phyloP scores from a whole-genome alignment of 169 alveolate species.

The Plasmodium falciparum region DNA sequence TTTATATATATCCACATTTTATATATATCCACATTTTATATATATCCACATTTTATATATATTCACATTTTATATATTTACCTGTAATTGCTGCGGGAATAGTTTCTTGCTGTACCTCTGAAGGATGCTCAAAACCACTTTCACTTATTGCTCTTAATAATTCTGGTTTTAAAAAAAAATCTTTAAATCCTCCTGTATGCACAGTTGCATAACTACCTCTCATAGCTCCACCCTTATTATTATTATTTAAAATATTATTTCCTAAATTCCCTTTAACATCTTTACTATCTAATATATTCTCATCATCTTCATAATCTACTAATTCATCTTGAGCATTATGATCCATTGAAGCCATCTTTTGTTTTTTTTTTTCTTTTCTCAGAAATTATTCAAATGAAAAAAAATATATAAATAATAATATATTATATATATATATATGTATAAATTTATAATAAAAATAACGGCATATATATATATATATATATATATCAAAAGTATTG shows the following conservation, averaged over 20 bases:
- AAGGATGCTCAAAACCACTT: slow-evolving; percentile 99
- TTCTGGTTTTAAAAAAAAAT: slow-evolving; percentile 97
- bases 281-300: slow-evolving; percentile 77
- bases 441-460: neutral
- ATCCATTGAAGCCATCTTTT: slow-evolving; percentile 75
- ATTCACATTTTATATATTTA: slow-evolving; percentile 20
- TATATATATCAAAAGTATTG: neutral
- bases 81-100: slow-evolving; percentile 99
- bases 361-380: neutral
- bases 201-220: slow-evolving; percentile 92
- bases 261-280: slow-evolving; percentile 65
- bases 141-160: slow-evolving; percentile 96
- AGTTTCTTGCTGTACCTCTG: slow-evolving; percentile 99
- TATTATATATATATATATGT: neutral
- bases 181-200: slow-evolving; percentile 96
- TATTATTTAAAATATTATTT: slow-evolving; percentile 78
- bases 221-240: slow-evolving; percentile 84
- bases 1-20: neutral
- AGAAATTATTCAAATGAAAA: slow-evolving; percentile 1
- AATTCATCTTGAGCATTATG: slow-evolving; percentile 84
- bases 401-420: neutral
- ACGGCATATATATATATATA: neutral
- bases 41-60: neutral
- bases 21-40: neutral
- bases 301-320: slow-evolving; percentile 89